These are phyloP conservation scores for Aureobasidium namibiae DNA, from an alignment of 2,329 filamentous ascomycete species.

Conservation along the genomic window DNA sequence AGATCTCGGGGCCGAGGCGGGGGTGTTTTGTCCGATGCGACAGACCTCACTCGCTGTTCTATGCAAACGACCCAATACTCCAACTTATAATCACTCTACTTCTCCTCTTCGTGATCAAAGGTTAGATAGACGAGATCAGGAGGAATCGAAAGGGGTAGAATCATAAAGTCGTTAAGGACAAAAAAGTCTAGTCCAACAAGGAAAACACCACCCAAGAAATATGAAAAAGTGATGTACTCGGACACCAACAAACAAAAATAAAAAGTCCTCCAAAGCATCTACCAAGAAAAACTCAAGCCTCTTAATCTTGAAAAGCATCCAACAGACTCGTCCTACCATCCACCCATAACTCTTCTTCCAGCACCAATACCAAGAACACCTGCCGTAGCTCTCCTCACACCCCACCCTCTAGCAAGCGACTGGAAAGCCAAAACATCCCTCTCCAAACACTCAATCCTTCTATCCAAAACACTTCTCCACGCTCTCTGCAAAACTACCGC, in stretches of 20 bases:
- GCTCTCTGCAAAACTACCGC: constrained; percentile 36
- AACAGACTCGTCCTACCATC: not conserved
- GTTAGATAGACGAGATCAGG: too few species aligned
- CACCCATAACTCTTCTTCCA: constrained; percentile 27
- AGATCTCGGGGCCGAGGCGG: too few species aligned
- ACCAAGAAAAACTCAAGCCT: not conserved
- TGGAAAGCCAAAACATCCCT: constrained; percentile 35
- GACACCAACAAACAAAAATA: not conserved
- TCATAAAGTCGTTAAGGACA: too few species aligned
- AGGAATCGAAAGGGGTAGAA: too few species aligned
- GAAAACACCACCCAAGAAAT: too few species aligned
- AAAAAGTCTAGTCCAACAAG: too few species aligned
- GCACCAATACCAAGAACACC: constrained; percentile 14
- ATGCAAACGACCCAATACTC: too few species aligned
- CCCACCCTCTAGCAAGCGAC: constrained; percentile 34
- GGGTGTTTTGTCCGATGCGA: too few species aligned
- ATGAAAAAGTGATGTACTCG: too few species aligned
- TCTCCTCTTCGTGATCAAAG: too few species aligned
- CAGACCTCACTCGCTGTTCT: too few species aligned
- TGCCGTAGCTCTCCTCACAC: constrained; percentile 25
- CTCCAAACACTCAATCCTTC: constrained; percentile 28
- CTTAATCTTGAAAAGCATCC: not conserved
- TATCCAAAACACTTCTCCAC: constrained; percentile 33
- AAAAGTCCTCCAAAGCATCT: not conserved
- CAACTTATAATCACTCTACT: too few species aligned